A percentile compares a stretch with the other conserved stretches of the same genome.
Conservation (phyloP, 75 land plant species). For the Selaginella tamariscina region DNA sequence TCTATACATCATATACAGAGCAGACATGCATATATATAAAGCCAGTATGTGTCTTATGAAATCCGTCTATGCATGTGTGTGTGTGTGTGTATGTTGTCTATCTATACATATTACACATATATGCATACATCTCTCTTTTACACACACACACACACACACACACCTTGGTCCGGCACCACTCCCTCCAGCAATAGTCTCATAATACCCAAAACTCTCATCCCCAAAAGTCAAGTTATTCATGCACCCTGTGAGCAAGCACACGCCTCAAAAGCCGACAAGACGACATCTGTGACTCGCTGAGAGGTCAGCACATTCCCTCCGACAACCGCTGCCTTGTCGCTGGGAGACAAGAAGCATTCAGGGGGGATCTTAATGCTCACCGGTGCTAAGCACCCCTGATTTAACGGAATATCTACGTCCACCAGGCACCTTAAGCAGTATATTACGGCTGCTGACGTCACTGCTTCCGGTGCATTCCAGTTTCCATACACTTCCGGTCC, state of each 20-base stretch:
- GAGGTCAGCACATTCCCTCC: constrained; percentile 99
- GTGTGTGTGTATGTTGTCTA: too few species aligned
- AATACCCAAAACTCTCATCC: constrained; percentile 82
- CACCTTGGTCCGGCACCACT: constrained; percentile 89
- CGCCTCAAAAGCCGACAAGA: constrained; percentile 85
- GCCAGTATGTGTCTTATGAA: too few species aligned
- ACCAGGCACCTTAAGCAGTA: constrained; percentile 3
- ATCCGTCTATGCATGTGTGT: too few species aligned
- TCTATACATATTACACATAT: too few species aligned
- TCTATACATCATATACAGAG: too few species aligned
- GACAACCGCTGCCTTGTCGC: constrained; percentile 95
- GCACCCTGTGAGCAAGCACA: constrained; percentile 99
- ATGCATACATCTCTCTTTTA: too few species aligned
- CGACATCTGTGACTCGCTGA: constrained; percentile 86
- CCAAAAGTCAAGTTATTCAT: constrained; percentile 99
- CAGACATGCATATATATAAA: too few species aligned
- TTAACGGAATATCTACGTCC: constrained; percentile 19
- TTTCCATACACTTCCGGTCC: neutral
- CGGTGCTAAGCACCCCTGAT: constrained; percentile 96
- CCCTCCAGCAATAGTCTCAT: constrained; percentile 97
- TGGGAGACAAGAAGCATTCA: constrained; percentile 88
- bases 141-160: too few species aligned
- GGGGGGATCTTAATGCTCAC: constrained; percentile 67
- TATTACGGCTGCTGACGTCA: neutral
- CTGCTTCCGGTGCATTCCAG: constrained; percentile 8